Evolutionary conservation across 176 grass and related monocot genomes (phyloP).

Genomic region (Dendrocalamus sinicus): DNA sequence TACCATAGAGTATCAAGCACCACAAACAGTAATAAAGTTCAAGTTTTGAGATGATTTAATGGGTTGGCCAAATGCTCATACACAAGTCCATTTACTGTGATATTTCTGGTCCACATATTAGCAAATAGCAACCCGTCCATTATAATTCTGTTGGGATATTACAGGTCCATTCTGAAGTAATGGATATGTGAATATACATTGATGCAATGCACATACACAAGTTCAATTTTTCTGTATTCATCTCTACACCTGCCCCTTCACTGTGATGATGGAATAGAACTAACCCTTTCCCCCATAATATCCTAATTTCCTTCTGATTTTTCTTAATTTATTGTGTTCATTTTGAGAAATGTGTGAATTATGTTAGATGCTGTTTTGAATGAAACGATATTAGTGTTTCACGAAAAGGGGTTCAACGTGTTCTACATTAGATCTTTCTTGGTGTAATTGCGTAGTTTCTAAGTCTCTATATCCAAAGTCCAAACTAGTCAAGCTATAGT

Average conservation of each 20-base stretch:
- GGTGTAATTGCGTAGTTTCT: not conserved
- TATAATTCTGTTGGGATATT: not conserved
- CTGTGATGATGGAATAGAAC: constrained; percentile 9
- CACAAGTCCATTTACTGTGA: too few species aligned
- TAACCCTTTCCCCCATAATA: not conserved
- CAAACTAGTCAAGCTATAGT: constrained; percentile 23
- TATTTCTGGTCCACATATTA: not conserved
- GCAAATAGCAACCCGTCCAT: not conserved
- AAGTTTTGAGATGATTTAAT: not conserved
- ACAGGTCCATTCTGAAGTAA: not conserved
- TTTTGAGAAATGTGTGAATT: constrained; percentile 12
- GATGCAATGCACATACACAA: not conserved
- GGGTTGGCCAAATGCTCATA: not conserved
- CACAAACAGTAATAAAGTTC: not conserved
- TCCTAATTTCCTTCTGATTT: not conserved
- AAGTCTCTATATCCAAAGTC: not conserved
- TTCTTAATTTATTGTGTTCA: not conserved
- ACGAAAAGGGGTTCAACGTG: not conserved
- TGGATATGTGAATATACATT: not conserved
- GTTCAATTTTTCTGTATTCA: not conserved
- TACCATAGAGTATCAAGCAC: not conserved
- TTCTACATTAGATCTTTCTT: constrained; percentile 15
- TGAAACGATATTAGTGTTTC: not conserved
- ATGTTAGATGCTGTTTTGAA: not conserved
- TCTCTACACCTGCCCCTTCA: not conserved